Evolutionary conservation across 2,329 filamentous ascomycete species (phyloP).

Genomic region (Nannizziopsis arthrosporioides): DNA sequence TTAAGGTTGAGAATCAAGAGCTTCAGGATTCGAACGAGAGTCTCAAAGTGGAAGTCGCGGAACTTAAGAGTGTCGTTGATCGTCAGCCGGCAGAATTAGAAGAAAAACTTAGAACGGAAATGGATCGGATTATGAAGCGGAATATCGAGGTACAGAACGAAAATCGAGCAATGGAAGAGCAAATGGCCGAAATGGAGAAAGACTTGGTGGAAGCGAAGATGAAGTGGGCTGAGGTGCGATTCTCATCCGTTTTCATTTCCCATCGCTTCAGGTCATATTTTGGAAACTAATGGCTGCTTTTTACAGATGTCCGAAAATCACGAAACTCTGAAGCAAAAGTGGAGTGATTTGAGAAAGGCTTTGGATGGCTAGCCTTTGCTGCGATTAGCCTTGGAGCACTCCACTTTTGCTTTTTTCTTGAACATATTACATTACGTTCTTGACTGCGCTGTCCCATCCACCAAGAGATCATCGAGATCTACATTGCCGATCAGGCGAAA

Average conservation of each 20-base stretch:
- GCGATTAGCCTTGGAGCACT: not conserved
- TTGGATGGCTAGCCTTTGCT: conserved; percentile 27
- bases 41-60: conserved; percentile 69
- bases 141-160: conserved; percentile 91
- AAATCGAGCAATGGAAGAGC: conserved; percentile 77
- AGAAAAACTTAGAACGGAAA: conserved; percentile 65
- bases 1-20: conserved; percentile 88
- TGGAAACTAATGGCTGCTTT: not conserved
- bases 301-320: conserved; percentile 51
- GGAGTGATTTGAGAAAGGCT: conserved; percentile 57
- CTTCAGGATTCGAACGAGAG: conserved; percentile 82
- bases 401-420: not conserved
- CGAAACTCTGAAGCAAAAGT: conserved; percentile 63
- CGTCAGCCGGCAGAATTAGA: conserved; percentile 84
- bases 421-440: not conserved
- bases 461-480: not conserved
- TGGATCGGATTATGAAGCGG: conserved; percentile 81
- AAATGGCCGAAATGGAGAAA: conserved; percentile 83
- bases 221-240: conserved; percentile 79
- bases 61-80: conserved; percentile 76
- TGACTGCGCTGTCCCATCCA: not conserved
- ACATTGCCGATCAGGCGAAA: not conserved
- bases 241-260: not conserved
- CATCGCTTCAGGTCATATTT: not conserved
- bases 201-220: conserved; percentile 88